Evolutionary conservation across 345 rosid species (phyloP), one percentile per base, ranked within the genome.

Genomic region (Acer campestre): DNA sequence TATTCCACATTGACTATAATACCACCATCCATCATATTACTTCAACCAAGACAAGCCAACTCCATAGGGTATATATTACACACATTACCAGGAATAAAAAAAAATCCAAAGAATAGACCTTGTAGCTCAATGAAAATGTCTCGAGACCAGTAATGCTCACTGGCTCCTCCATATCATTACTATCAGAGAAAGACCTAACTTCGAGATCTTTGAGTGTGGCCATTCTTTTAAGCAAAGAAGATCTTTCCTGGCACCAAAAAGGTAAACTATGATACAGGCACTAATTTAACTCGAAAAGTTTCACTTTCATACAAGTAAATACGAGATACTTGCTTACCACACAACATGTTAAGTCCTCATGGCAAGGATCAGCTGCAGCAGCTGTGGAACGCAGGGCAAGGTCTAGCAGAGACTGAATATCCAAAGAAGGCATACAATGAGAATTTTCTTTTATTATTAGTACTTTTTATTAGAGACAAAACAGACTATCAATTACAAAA

Each of bases 311-410:
- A 42, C 31, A 62, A 69, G 29, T 13, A 65, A 75, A 61, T 16
- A 59, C 68, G 61, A 70, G 35, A 67, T 63, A 58, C 70, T 71
- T 78, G 67, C 94, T 86, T 84, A 96, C 99, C 85, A 96, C 95
- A 83, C 88, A 88, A 83, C 99, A 94, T 69, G 97, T 94, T 85
- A 96, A 86, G 86, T 96, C 98, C 85, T 92, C 98, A 49, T 94
- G 94, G 80, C 97, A 90, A 79, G 97, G 98, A 87, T 96, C 98
- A 79, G 97, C 92, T 46, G 94, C 97, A 84, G 98, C 99, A 51
- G 98, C 97, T 73, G 98, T 92, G 51, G 97, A 88, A 67, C 95
- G 95, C 73, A 93, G 83, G 81, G 99, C 99, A 81, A 96, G 97
- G 86, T 96, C 99, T 86, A 94, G 91, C 75, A 96, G 84, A 80